Evolutionary conservation across 2,329 filamentous ascomycete genomes (phyloP).

Genomic region (Fusarium graminum): DNA sequence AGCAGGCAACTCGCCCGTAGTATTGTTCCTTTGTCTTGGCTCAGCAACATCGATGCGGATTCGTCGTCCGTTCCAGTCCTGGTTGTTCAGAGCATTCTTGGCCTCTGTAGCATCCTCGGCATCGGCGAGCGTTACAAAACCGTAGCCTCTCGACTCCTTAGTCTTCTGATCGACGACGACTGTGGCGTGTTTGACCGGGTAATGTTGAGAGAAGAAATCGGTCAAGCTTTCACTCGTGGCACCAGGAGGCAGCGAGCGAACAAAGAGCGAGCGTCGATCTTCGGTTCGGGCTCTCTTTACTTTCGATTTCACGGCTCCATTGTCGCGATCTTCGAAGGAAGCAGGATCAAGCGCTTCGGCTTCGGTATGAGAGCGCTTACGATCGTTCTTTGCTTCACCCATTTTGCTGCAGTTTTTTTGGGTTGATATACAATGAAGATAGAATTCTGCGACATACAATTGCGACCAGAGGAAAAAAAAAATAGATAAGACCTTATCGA

Average conservation of each 20-base stretch:
- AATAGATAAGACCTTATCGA: slow-evolving; percentile 32
- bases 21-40: slow-evolving; percentile 77
- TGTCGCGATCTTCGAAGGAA: slow-evolving; percentile 52
- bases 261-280: slow-evolving; percentile 82
- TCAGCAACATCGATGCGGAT: slow-evolving; percentile 91
- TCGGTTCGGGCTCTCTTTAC: slow-evolving; percentile 71
- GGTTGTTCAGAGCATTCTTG: slow-evolving; percentile 82
- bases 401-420: slow-evolving; percentile 41
- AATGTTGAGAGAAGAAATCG: slow-evolving; percentile 92
- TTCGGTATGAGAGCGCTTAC: slow-evolving; percentile 54
- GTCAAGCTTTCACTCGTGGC: slow-evolving; percentile 87
- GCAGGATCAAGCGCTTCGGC: slow-evolving; percentile 51
- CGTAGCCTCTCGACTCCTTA: slow-evolving; percentile 90
- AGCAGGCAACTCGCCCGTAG: slow-evolving; percentile 58
- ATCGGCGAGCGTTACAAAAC: slow-evolving; percentile 97
- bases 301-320: slow-evolving; percentile 51
- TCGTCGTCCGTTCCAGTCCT: slow-evolving; percentile 81
- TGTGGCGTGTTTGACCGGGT: slow-evolving; percentile 95
- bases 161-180: slow-evolving; percentile 88
- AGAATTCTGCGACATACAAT: slow-evolving; percentile 19
- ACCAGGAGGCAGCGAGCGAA: slow-evolving; percentile 83
- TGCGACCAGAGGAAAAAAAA: slow-evolving; percentile 36
- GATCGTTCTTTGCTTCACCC: slow-evolving; percentile 50
- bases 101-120: slow-evolving; percentile 89
- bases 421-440: slow-evolving; percentile 6